A percentile compares a stretch with the other conserved stretches of the same genome.
Evolutionary conservation across 371 early-diverging fungal species (phyloP).

Genomic region (Mucor racemosus): DNA sequence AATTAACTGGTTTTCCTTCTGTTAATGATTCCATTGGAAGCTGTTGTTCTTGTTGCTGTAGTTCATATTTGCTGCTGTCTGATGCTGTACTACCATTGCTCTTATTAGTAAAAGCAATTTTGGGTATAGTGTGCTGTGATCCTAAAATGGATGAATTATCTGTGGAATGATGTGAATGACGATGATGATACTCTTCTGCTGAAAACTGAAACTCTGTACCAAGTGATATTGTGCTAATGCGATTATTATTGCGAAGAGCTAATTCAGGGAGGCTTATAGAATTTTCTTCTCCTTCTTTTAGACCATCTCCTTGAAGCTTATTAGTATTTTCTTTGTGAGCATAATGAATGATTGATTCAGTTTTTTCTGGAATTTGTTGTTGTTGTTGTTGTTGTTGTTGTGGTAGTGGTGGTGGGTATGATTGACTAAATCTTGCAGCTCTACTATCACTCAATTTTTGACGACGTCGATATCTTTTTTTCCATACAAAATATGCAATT

Average conservation of each 20-base stretch:
- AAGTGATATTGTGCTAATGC: slow-evolving; percentile 27
- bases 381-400: not conserved
- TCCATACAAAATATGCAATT: slow-evolving; percentile 36
- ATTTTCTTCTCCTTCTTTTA: slow-evolving; percentile 1
- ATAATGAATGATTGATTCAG: not conserved
- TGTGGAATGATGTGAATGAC: slow-evolving; percentile 5
- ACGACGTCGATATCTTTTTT: not conserved
- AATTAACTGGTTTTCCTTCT: slow-evolving; percentile 4
- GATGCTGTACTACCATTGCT: not conserved
- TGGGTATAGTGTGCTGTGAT: not conserved
- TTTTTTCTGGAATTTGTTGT: not conserved
- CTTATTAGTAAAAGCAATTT: not conserved
- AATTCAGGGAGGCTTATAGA: slow-evolving; percentile 16
- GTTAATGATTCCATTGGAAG: not conserved
- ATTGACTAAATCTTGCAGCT: slow-evolving; percentile 34
- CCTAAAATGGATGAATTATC: not conserved
- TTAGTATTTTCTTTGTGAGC: not conserved
- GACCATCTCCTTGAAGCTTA: not conserved
- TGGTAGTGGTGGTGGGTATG: slow-evolving; percentile 5
- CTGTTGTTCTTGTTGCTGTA: not conserved
- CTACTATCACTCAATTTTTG: slow-evolving; percentile 14
- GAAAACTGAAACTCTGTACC: slow-evolving; percentile 29
- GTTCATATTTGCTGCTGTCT: slow-evolving; percentile 1
- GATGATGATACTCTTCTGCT: slow-evolving; percentile 4
- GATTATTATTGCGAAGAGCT: slow-evolving; percentile 7